phyloP scores from a whole-genome alignment of 176 grass and related monocot species.

The Otatea glauca region DNA sequence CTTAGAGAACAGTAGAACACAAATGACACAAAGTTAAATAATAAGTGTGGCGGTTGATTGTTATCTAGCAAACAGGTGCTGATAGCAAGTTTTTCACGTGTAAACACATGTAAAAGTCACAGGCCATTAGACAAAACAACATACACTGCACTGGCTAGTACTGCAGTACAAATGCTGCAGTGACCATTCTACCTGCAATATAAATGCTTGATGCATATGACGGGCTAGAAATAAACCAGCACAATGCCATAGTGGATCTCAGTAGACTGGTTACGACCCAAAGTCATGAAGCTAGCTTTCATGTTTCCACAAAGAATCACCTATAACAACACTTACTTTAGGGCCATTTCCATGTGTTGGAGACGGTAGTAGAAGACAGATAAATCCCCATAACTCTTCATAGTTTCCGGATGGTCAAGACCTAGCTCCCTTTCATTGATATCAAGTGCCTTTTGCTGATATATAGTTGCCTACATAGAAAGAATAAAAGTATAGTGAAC shows the following conservation, averaged over 20 bases:
- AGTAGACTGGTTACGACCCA: neutral
- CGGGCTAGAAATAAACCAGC: slow-evolving; percentile 19
- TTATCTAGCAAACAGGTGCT: slow-evolving; percentile 28
- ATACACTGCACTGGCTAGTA: neutral
- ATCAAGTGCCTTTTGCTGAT: slow-evolving; percentile 98
- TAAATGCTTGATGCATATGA: slow-evolving; percentile 31
- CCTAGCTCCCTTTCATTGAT: slow-evolving; percentile 99
- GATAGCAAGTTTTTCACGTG: slow-evolving; percentile 4
- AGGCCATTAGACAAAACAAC: slow-evolving; percentile 31
- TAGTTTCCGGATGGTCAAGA: slow-evolving; percentile 98
- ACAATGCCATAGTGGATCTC: neutral
- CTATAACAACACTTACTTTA: slow-evolving; percentile 74
- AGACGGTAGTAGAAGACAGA: slow-evolving; percentile 99
- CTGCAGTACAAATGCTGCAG: slow-evolving; percentile 24
- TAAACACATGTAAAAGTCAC: slow-evolving; percentile 9
- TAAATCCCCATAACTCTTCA: slow-evolving; percentile 99
- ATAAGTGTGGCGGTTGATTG: slow-evolving; percentile 19
- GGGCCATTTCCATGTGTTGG: slow-evolving; percentile 97
- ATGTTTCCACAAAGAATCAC: slow-evolving; percentile 38
- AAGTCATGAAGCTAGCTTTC: slow-evolving; percentile 11
- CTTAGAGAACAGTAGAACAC: neutral
- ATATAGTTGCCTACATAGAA: slow-evolving; percentile 82
- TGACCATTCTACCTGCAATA: slow-evolving; percentile 27
- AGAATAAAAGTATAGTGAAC: slow-evolving; percentile 38
- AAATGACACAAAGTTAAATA: slow-evolving; percentile 23